Evolutionary conservation across 352 stramenopile species (phyloP), one percentile per base, ranked within the genome.

Genomic region (Aphanomyces cochlioides): DNA sequence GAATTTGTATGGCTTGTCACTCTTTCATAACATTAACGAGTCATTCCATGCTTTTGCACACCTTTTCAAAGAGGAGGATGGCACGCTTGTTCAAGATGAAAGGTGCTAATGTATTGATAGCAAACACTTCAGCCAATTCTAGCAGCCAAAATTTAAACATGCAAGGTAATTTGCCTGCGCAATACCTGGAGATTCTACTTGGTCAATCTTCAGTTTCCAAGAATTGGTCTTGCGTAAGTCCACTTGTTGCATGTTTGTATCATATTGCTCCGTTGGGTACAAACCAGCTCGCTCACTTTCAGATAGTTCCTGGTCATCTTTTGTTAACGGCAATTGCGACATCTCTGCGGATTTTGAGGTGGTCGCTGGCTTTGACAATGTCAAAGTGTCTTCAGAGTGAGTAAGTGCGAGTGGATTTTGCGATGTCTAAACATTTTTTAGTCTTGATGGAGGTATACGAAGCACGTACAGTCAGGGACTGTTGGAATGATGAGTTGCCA

Each of bases 61-160:
- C 82, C 77, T 86, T 84, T 61, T 85, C 78, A 17, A 90, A 80
- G 13, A 90, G 72, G 36, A 79, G 74, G 57, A 89, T 88, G 7
- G 78, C 79, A 40, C 83, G 83, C 68, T 86, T 96, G 77, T 97
- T 98, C 40, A 98, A 75, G n/a, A 98, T 96, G 74, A 98, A 97
- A 36, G 92, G 93, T 37, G 92, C 89, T 76, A 98, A 93, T 21
- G 91, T 88, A 79, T 98, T 98, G 53, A 98, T 92, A n/a, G 84
- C 84, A 69, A 94, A 90, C 43, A 90, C 83, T 72, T 94, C 84
- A 15, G 87, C 83, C 38, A 90, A 75, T 56, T 94, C 86, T 90
- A 64, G 12, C 66, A 48, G 38, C 40, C n/a, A 38, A 34, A 38
- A 63, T 63, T 47, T 4, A 72, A 38, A 69, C 10, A 59, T 47